Evolutionary conservation across 176 grass and related monocot species (phyloP), one percentile per base, ranked within the genome.

Genomic region (Oryza nivara): DNA sequence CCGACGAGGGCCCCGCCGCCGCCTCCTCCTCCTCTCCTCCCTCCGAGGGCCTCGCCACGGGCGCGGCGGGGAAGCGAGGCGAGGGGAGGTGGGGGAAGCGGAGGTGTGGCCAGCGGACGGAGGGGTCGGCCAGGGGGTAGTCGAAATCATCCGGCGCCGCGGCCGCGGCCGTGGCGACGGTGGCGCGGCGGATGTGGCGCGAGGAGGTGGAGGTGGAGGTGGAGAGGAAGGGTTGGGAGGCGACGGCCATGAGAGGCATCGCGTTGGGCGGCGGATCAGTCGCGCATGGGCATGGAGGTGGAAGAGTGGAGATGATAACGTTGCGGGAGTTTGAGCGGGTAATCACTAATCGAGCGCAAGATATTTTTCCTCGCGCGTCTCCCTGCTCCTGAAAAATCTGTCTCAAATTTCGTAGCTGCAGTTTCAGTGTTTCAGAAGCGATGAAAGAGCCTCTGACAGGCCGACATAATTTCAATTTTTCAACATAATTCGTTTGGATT

Each of bases 81-180:
- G 86, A 28, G 13, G 85, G 86, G 36, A 84, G 87, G 48, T 92
- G 84, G 25, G 92, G 87, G 76, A 93, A 82, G 82, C 94, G 88
- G 85, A 98, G 91, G 85, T 89, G 19, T 8, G 96, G 93, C 93
- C 96, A 98, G 26, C 96, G 96, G 20, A 95, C 7, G 65, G 89
- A 90, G 19, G 92, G 91, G 76, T 98, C 95, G 19, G 95, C 95
- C 49, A 91, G 89, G 34, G 92, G 87, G 83, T 95, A 95, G 28
- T 98, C 87, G 83, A 98, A 95, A 30, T 92, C 89, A 0, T 74
- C 72, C 32, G 26, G 54, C 28, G 86, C 5, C 0, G 81, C 23
- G 3, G 81, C 34, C 32, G 88, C 5, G 36, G 78, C 13, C 15
- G 76, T 11, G 68, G 40, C 41, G 38, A 83, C 40, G 38, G 66